Percentiles rank a stretch among this genome's conserved stretches.
Evolutionary conservation across 129 eudicot genomes (phyloP).

Genomic region (carrot (Daucus carota)): DH1_v3.0 NC_030385.2:46273001-46273500

Average conservation of each 20-base stretch:
- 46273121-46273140: slow-evolving; percentile 42
- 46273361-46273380: too few species aligned
- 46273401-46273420: too few species aligned
- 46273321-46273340: too few species aligned
- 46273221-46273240: neutral
- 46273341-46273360: too few species aligned
- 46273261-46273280: neutral
- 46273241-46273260: neutral
- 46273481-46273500: too few species aligned
- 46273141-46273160: neutral
- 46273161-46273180: too few species aligned
- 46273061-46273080: slow-evolving; percentile 54
- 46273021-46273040: slow-evolving; percentile 28
- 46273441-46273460: too few species aligned
- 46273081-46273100: slow-evolving; percentile 55
- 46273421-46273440: too few species aligned
- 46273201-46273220: too few species aligned
- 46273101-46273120: slow-evolving; percentile 58
- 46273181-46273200: too few species aligned
- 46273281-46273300: neutral
- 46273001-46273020: neutral
- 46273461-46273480: too few species aligned
- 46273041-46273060: slow-evolving; percentile 36
- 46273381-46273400: too few species aligned
- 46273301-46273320: neutral